Percentiles rank a stretch among this genome's conserved stretches.
These are phyloP conservation scores for Cercospora canescens DNA, from an alignment of 2,329 filamentous ascomycete genomes.

Conservation along the genomic window DNA sequence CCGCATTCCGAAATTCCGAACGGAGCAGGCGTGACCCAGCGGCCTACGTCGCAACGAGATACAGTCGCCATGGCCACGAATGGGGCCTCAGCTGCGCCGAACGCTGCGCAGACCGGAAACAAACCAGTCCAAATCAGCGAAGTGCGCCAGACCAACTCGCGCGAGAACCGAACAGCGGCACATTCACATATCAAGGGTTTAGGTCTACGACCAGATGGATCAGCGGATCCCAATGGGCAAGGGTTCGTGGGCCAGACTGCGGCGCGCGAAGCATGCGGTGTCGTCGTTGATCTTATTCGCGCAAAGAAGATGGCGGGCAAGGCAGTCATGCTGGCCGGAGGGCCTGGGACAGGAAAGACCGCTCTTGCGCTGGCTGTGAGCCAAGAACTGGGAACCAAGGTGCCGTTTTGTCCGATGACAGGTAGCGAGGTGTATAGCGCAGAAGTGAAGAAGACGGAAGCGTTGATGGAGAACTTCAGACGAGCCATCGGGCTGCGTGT, in stretches of 20 bases:
- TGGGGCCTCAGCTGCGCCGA: conserved; percentile 24
- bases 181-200: conserved; percentile 98
- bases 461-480: conserved; percentile 98
- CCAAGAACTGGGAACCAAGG: conserved; percentile 96
- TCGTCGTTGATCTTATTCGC: conserved; percentile 93
- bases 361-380: conserved; percentile 92
- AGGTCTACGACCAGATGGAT: conserved; percentile 81
- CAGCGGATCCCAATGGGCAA: conserved; percentile 73
- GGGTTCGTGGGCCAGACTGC: conserved; percentile 89
- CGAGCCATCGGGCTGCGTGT: conserved; percentile 95
- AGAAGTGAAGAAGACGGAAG: conserved; percentile 99
- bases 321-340: conserved; percentile 88
- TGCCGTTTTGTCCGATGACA: conserved; percentile 97
- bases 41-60: background rate
- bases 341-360: conserved; percentile 95
- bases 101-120: conserved; percentile 29
- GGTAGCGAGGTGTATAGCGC: conserved; percentile 97
- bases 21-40: background rate
- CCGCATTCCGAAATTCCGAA: background rate
- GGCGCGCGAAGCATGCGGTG: conserved; percentile 92
- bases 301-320: conserved; percentile 97
- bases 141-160: conserved; percentile 43
- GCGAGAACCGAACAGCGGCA: conserved; percentile 92
- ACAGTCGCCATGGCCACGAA: conserved; percentile 28
- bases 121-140: conserved; percentile 38